A percentile compares a stretch with the other conserved stretches of the same genome.
These are phyloP conservation scores for Salicornia ramosissima DNA, from an alignment of 148 eudicot genomes.

Conservation along the genomic window DNA sequence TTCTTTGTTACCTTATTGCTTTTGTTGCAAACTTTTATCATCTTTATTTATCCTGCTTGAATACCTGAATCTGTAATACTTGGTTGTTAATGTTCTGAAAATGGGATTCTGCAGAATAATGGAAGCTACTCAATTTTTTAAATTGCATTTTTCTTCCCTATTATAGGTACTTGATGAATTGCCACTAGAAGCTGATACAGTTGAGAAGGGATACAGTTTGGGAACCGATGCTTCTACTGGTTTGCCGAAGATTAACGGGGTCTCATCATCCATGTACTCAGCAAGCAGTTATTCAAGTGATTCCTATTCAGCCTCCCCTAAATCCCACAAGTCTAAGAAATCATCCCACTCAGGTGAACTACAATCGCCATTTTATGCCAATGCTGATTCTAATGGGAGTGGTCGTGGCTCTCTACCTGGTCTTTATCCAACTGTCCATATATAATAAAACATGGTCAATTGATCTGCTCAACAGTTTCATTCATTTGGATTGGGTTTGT, in stretches of 20 bases:
- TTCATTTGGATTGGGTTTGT: constrained; percentile 16
- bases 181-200: constrained; percentile 81
- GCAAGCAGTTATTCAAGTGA: constrained; percentile 51
- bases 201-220: constrained; percentile 78
- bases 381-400: constrained; percentile 59
- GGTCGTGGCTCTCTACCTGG: constrained; percentile 41
- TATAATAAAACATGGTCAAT: background rate
- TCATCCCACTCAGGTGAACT: constrained; percentile 82
- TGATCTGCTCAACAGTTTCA: background rate
- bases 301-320: constrained; percentile 58
- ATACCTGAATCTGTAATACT: background rate
- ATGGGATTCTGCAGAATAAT: background rate
- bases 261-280: constrained; percentile 57
- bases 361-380: constrained; percentile 47
- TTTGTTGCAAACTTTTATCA: too few relatives aligned
- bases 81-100: background rate
- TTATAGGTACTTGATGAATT: constrained; percentile 78
- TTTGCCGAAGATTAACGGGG: constrained; percentile 74
- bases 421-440: constrained; percentile 51
- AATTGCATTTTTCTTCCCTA: background rate
- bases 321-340: constrained; percentile 55
- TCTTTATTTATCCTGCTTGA: too few relatives aligned
- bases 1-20: too few relatives aligned
- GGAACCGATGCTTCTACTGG: constrained; percentile 73
- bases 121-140: background rate